phyloP scores from a whole-genome alignment of 2,329 filamentous ascomycete species.

The Stenocarpella maydis region DNA sequence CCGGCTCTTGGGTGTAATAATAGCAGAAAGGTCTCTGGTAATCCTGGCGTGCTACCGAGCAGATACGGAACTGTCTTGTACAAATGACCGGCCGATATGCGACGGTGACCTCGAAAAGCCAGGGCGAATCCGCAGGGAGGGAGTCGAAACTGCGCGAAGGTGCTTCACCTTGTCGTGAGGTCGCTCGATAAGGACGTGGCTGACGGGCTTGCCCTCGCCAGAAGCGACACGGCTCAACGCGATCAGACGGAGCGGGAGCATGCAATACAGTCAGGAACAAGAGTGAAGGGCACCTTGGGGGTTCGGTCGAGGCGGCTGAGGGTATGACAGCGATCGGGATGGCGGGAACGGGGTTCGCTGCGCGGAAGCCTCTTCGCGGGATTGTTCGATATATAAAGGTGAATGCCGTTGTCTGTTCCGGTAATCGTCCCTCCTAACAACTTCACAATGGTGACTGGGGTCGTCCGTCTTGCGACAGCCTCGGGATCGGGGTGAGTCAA shows the following conservation, averaged over 20 bases:
- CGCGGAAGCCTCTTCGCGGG: conserved; percentile 7
- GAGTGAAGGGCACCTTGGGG: background rate
- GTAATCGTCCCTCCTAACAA: background rate
- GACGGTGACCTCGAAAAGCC: background rate
- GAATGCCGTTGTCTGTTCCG: background rate
- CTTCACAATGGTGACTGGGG: background rate
- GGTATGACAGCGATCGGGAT: conserved; percentile 2
- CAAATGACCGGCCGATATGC: background rate
- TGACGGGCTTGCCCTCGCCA: background rate
- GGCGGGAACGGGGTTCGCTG: conserved; percentile 2
- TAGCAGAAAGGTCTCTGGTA: conserved; percentile 13
- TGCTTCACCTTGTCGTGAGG: conserved; percentile 1
- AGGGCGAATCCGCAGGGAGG: background rate
- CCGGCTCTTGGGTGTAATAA: background rate
- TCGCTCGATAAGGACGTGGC: background rate
- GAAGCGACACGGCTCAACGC: background rate
- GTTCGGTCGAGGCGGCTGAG: conserved; percentile 10
- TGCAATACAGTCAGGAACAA: background rate
- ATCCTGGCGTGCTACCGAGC: background rate
- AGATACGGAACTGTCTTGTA: background rate
- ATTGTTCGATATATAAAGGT: conserved; percentile 27
- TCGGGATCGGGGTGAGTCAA: conserved; percentile 2
- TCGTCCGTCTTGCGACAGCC: conserved; percentile 11
- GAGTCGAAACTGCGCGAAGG: background rate
- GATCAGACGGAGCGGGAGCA: background rate